These are phyloP conservation scores for Ceratobasidium sp. DNA, from an alignment of 1,284 basidiomycete genomes.

Conservation along the genomic window DNA sequence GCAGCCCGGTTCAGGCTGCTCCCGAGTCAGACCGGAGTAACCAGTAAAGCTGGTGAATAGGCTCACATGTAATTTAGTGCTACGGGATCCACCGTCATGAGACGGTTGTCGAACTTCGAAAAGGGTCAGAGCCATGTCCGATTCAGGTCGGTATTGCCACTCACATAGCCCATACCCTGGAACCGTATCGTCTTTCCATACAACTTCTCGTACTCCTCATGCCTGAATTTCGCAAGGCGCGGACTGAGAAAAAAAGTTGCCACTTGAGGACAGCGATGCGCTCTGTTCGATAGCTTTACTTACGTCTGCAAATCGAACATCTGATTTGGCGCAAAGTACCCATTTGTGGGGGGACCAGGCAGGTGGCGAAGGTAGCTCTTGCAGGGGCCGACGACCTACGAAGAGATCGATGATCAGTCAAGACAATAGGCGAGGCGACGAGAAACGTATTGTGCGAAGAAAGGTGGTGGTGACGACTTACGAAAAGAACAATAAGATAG, in stretches of 20 bases:
- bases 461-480: conserved; percentile 16
- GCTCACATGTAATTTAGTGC: conserved; percentile 50
- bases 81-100: conserved; percentile 40
- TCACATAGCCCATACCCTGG: conserved; percentile 41
- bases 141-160: not conserved
- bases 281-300: not conserved
- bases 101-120: conserved; percentile 38
- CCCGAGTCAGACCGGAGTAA: not conserved
- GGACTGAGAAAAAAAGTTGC: conserved; percentile 35
- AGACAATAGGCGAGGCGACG: conserved; percentile 20
- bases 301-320: conserved; percentile 36
- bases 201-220: conserved; percentile 39
- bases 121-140: not conserved
- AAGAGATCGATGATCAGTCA: conserved; percentile 15
- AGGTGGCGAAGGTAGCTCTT: conserved; percentile 32
- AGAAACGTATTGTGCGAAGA: conserved; percentile 19
- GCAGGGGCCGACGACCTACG: conserved; percentile 19
- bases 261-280: not conserved
- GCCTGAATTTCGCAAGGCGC: conserved; percentile 4
- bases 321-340: conserved; percentile 26
- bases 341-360: conserved; percentile 40
- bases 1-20: conserved; percentile 35
- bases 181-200: conserved; percentile 40
- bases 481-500: conserved; percentile 31
- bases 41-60: not conserved